Evolutionary conservation across 257 asterid species (phyloP).

Genomic region (Fraxinus americana): DNA sequence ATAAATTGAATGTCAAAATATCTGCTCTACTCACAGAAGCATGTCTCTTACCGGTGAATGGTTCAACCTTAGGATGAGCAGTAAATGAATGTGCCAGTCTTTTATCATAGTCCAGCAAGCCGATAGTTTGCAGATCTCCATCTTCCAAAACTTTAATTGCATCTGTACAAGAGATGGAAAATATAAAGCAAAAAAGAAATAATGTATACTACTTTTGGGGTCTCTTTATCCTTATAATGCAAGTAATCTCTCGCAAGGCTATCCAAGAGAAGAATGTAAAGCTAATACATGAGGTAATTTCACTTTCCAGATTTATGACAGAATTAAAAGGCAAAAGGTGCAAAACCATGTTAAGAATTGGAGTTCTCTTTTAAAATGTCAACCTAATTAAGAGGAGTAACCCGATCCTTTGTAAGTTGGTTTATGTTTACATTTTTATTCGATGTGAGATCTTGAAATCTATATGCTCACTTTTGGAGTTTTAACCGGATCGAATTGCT

Average conservation of each 20-base stretch:
- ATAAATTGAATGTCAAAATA: background rate
- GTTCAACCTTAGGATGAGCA: constrained; percentile 98
- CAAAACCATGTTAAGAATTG: background rate
- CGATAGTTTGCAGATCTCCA: constrained; percentile 93
- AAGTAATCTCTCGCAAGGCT: background rate
- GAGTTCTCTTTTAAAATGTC: no score
- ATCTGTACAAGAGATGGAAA: constrained; percentile 46
- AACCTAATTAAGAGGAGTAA: no score
- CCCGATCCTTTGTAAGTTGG: no score
- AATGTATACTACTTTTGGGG: background rate
- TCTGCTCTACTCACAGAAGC: constrained; percentile 1
- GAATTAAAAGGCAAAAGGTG: constrained; percentile 12
- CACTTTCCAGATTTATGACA: background rate
- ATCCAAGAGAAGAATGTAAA: background rate
- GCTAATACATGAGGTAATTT: background rate
- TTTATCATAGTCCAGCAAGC: constrained; percentile 92
- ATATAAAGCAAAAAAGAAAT: constrained; percentile 11
- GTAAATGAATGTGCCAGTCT: constrained; percentile 82
- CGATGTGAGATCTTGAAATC: no score
- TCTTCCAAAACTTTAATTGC: constrained; percentile 87
- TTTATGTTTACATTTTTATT: no score
- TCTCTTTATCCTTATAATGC: background rate
- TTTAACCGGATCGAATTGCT: no score
- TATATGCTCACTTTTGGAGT: no score
- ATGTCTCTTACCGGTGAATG: constrained; percentile 71